Conservation (phyloP, 1,139 yeast species). For the Protomyces lactucae-debilis region DNA sequence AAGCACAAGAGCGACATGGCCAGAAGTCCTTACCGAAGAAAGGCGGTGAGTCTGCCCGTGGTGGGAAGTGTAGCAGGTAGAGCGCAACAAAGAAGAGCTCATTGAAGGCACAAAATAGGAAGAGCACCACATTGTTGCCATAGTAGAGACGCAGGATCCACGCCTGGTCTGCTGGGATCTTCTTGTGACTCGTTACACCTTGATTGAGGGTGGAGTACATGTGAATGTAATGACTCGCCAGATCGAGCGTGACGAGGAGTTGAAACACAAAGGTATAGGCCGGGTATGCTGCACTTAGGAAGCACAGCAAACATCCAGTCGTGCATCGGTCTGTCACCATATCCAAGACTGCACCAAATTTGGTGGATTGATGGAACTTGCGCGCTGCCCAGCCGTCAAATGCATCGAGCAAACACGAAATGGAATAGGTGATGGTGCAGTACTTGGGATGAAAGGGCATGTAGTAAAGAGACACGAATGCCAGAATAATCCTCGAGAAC, state of each 20-base stretch:
- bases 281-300: slow-evolving; percentile 76
- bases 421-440: slow-evolving; percentile 67
- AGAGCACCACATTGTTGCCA: slow-evolving; percentile 73
- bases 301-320: slow-evolving; percentile 83
- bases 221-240: slow-evolving; percentile 96
- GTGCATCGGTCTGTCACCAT: slow-evolving; percentile 99
- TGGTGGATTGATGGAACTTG: slow-evolving; percentile 72
- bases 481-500: slow-evolving; percentile 73
- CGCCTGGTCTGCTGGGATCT: slow-evolving; percentile 65
- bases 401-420: slow-evolving; percentile 91
- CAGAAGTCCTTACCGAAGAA: slow-evolving; percentile 12
- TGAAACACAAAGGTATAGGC: slow-evolving; percentile 67
- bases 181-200: slow-evolving; percentile 81
- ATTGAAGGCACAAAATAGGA: slow-evolving; percentile 84
- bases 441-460: slow-evolving; percentile 76
- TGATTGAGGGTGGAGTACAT: slow-evolving; percentile 88
- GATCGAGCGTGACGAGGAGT: slow-evolving; percentile 73
- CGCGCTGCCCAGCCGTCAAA: slow-evolving; percentile 96
- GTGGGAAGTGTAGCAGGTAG: slow-evolving; percentile 67
- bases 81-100: slow-evolving; percentile 89
- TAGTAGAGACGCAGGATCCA: slow-evolving; percentile 78
- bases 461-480: slow-evolving; percentile 67
- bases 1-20: slow-evolving; percentile 38
- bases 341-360: slow-evolving; percentile 93
- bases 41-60: slow-evolving; percentile 32